Base-by-base conservation (phyloP, 2,329 filamentous ascomycete genomes). In the Zalaria sp. region DNA sequence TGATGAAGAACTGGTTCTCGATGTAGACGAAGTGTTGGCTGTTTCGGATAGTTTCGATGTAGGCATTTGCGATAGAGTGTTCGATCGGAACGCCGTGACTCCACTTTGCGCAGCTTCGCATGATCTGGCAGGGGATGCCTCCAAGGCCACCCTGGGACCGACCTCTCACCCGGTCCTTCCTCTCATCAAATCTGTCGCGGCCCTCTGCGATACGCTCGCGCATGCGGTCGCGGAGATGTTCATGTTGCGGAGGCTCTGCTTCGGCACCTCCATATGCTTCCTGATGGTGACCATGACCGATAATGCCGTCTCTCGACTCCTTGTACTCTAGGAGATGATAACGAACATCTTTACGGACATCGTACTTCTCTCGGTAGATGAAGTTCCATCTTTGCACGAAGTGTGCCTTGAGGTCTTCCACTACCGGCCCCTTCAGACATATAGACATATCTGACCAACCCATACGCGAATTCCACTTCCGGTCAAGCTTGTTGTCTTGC, bases 351-450 rank as follows among this genome's bases (percentile, higher is more conserved):
- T 68, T 63, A 10, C 74, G 70, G 29, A 72, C 68, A 45, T 67
- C 64, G 57, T 95, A 95, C 59, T 95, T 95, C 40, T 82, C 77
- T 43, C 78, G 71, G 49, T 77, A 93, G 49, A 95, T 88, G 57
- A 84, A 93, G 63, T 94, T 94, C 86, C 88, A 95, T 51, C 87
- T 70, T 55, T 93, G 81, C 2, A 78, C 72, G 53, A 95, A 94
- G 57, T 94, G 86, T 4, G 74, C 72, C 28, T 77, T 69, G 28
- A 94, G 67, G 57, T 83, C 86, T 47, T 80, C 69, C 0, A 89
- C 79, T 6, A 85, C 81, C 0, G 79, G 79, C 0, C 87, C 87
- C 9, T 71, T 72, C 43, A 94, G 59, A 51, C 78, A 86, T 43
- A 95, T 68, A 7, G 82, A 79, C 44, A 94, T 75, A 60, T 94